Evolutionary conservation across 352 stramenopile species (phyloP).

Genomic region (Pythium pyrilobum): DNA sequence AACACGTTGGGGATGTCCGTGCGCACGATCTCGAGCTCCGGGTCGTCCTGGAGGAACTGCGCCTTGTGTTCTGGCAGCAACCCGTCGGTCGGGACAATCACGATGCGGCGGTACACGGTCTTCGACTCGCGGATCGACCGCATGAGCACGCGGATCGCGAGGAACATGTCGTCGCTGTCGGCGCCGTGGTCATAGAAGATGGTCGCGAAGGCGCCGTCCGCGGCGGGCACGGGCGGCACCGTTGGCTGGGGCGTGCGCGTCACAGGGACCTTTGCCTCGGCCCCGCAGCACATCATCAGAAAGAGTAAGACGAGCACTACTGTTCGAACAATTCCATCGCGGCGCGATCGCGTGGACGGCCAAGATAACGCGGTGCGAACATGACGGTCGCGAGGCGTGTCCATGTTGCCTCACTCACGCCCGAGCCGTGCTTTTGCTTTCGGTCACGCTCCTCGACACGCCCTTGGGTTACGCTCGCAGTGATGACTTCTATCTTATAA

Average conservation of each 20-base stretch:
- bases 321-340: background rate
- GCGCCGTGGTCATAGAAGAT: slow-evolving; percentile 65
- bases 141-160: slow-evolving; percentile 66
- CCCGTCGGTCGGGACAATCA: slow-evolving; percentile 68
- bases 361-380: too few relatives aligned
- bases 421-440: too few relatives aligned
- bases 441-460: too few relatives aligned
- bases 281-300: slow-evolving; percentile 4
- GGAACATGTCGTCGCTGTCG: slow-evolving; percentile 54
- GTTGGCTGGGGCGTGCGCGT: background rate
- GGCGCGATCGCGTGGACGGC: background rate
- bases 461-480: too few relatives aligned
- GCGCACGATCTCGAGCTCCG: slow-evolving; percentile 57
- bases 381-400: too few relatives aligned
- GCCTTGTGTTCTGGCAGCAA: slow-evolving; percentile 29
- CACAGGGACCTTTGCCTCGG: slow-evolving; percentile 5
- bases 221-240: background rate
- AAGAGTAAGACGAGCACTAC: background rate
- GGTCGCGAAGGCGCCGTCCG: slow-evolving; percentile 56
- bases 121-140: slow-evolving; percentile 60
- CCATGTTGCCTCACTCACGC: too few relatives aligned
- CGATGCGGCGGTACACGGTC: slow-evolving; percentile 60
- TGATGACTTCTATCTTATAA: too few relatives aligned
- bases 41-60: slow-evolving; percentile 49
- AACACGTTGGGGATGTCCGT: slow-evolving; percentile 70